These are phyloP conservation scores for Kuraishia floccosa DNA, from an alignment of 805 yeast genomes.

Conservation along the genomic window DNA sequence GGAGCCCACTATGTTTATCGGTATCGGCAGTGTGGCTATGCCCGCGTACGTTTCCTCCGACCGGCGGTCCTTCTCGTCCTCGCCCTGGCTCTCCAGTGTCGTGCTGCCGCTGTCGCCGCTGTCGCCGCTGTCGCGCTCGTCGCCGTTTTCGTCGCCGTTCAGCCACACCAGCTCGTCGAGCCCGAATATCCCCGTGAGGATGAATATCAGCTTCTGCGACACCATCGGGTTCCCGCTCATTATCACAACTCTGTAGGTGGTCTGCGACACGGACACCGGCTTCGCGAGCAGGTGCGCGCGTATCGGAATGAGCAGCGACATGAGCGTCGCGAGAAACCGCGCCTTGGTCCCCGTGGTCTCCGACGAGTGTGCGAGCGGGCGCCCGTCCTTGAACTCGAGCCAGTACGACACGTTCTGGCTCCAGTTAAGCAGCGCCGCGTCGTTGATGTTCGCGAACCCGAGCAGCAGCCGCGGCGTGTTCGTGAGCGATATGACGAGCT, in stretches of 20 bases:
- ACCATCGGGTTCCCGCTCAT: slow-evolving; percentile 47
- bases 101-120: neutral
- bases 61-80: neutral
- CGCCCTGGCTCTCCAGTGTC: neutral
- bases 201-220: slow-evolving; percentile 41
- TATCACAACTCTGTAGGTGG: slow-evolving; percentile 31
- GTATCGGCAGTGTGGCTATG: neutral
- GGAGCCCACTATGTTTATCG: neutral
- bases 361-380: slow-evolving; percentile 2
- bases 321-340: slow-evolving; percentile 34
- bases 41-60: neutral
- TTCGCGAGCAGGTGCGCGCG: slow-evolving; percentile 20
- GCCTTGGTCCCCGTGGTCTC: slow-evolving; percentile 1
- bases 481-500: slow-evolving; percentile 23
- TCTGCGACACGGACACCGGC: slow-evolving; percentile 17
- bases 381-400: slow-evolving; percentile 43
- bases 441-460: slow-evolving; percentile 24
- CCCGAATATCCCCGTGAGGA: slow-evolving; percentile 37
- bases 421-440: slow-evolving; percentile 33
- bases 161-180: slow-evolving; percentile 14
- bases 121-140: neutral
- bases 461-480: slow-evolving; percentile 36
- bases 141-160: slow-evolving; percentile 2
- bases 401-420: slow-evolving; percentile 38
- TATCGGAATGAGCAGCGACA: slow-evolving; percentile 32